Base-by-base conservation (phyloP, 2,329 filamentous ascomycete species). In the Cordyceps farinosa region DNA sequence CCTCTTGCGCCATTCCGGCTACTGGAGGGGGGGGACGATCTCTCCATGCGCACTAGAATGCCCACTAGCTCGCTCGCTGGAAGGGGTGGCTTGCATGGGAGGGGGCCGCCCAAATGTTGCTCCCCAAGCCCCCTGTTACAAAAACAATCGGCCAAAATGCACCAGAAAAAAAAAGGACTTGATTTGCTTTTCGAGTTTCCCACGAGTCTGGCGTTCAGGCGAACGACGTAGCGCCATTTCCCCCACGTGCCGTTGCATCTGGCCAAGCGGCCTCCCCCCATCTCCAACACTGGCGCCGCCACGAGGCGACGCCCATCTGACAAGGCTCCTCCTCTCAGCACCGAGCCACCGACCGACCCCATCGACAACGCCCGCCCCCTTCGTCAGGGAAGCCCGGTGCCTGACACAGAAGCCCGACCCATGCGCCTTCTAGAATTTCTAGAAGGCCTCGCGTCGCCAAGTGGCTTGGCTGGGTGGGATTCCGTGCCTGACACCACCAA, bases 1-100 rank as follows among this genome's bases (percentile, higher is more conserved):
- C 53, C 34, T 58, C 44, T 58, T 58, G 32, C 42, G 55, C 55
- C 55, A 58, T 58, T 48, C 55, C 55, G 55, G 22, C 53, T 44
- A 56, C 40, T 45, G 34, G n/a, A n/a, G 38, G 13, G 5, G 38
- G 30, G 42, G 17, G 54, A 47, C n/a, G 54, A 57, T 57, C 54
- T n/a, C 40, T 40, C 10, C 22, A 53, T 17, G 29, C 48, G 29
- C 48, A 34, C 27, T 13, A 17, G 22, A 22, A 22, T 22, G 22
- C 22, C 29, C 29, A 17, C 29, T 3, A 50, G 27, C 13, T 51
- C 15, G 27, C 38, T 38, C 34, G 9, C 22, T 22, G 22, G 22
- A 22, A 38, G 27, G n/a, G 11, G 27, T 44, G 53, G 53, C 40
- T 44, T 56, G 30, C n/a, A 17, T 17, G 51, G 36, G 34, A 22